A percentile compares a stretch with the other conserved stretches of the same genome.
Conservation (phyloP, 2,329 filamentous ascomycete genomes). For the Penicillium sp. region DNA sequence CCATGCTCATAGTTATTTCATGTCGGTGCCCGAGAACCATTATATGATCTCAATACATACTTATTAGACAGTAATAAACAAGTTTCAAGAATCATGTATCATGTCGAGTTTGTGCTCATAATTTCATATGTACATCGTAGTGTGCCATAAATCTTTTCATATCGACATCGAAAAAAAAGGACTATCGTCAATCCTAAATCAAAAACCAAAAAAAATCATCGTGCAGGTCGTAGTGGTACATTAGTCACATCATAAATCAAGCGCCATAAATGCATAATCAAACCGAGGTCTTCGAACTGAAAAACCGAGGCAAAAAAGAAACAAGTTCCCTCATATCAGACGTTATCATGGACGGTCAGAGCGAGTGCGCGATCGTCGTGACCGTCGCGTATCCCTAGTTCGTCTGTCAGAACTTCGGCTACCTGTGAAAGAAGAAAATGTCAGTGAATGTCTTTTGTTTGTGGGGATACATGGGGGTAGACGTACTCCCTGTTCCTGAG, state of each 20-base stretch:
- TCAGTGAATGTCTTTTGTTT: conserved; percentile 4
- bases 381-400: conserved; percentile 35
- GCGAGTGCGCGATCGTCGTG: conserved; percentile 31
- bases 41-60: not conserved
- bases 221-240: conserved; percentile 24
- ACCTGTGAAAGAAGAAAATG: conserved; percentile 32
- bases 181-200: conserved; percentile 14
- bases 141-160: conserved; percentile 6
- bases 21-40: conserved; percentile 10
- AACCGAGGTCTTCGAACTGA: not conserved
- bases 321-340: not conserved
- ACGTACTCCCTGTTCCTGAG: conserved; percentile 42
- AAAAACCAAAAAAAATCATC: conserved; percentile 10
- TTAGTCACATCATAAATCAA: conserved; percentile 19
- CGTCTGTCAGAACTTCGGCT: conserved; percentile 47
- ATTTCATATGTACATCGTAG: conserved; percentile 11
- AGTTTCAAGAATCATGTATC: not conserved
- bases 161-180: conserved; percentile 14
- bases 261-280: conserved; percentile 24
- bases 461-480: not conserved
- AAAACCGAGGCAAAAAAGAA: not conserved
- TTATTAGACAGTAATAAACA: not conserved
- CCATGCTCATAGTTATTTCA: conserved; percentile 6
- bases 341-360: conserved; percentile 28
- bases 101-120: conserved; percentile 7